Conservation (phyloP, 371 early-diverging fungal genomes). For the Mortierella sp. region DNA sequence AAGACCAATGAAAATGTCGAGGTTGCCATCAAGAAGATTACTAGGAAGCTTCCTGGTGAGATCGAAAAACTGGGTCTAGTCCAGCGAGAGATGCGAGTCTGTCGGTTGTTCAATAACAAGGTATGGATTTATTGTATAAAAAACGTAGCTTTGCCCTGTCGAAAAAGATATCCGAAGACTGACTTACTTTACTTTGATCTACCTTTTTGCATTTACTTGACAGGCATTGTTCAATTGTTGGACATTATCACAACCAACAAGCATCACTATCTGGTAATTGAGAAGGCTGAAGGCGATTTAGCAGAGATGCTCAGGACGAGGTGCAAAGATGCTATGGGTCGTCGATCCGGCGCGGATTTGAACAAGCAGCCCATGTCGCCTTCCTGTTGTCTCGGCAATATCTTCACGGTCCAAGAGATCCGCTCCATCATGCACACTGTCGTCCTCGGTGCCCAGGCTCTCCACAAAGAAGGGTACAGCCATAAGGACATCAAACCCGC, state of each 20-base stretch:
- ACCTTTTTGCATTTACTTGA: slow-evolving; percentile 2
- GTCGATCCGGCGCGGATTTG: slow-evolving; percentile 8
- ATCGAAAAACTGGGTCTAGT: slow-evolving; percentile 47
- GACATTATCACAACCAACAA: slow-evolving; percentile 54
- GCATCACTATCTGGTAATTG: slow-evolving; percentile 49
- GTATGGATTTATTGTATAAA: slow-evolving; percentile 6
- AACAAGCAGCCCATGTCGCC: slow-evolving; percentile 29
- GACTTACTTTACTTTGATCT: not conserved
- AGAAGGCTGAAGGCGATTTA: slow-evolving; percentile 44
- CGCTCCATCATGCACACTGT: slow-evolving; percentile 43
- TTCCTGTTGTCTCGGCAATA: slow-evolving; percentile 17
- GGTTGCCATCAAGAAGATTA: slow-evolving; percentile 50
- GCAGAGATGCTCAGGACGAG: slow-evolving; percentile 44
- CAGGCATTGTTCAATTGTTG: slow-evolving; percentile 35
- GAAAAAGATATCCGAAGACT: not conserved
- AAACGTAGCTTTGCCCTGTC: not conserved
- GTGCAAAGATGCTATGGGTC: slow-evolving; percentile 7
- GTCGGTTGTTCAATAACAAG: slow-evolving; percentile 33
- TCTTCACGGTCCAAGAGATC: slow-evolving; percentile 41
- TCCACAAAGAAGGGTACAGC: slow-evolving; percentile 45
- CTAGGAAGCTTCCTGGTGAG: slow-evolving; percentile 45
- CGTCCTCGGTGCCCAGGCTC: slow-evolving; percentile 21
- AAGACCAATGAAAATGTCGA: slow-evolving; percentile 22
- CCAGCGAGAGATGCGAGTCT: slow-evolving; percentile 48
- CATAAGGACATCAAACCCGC: slow-evolving; percentile 58